Base-by-base conservation (phyloP, 306 rosid genomes). In the Inga laurina region DNA sequence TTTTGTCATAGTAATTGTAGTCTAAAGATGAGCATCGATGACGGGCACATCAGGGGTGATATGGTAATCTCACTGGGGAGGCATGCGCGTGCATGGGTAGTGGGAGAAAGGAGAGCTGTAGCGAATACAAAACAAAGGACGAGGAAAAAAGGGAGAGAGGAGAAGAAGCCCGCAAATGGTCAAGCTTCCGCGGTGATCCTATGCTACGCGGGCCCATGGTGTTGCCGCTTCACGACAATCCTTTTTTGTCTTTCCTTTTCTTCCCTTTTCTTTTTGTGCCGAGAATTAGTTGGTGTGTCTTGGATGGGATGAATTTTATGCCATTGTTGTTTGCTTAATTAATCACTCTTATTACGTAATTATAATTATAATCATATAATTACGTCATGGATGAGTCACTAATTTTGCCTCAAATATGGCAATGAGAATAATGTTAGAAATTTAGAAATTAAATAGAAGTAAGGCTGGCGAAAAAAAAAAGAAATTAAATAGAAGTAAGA, bases 131-230 rank as follows among this genome's bases (percentile, higher is more conserved):
- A 4, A 27, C 37, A 65, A 34, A 66, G 21, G 45, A 66, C 72
- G 15, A 27, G 7, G 22, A 12, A 62, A n/a, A 12, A 4, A 1
- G 10, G 0, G 41, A 7, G 44, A 3, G 21, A 65, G 43, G 5
- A 65, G 72, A 16, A 66, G 72, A 66, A 34, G 72, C 45, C 72
- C 15, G 44, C 45, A 22, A 34, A 66, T 66, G 72, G 72, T 66
- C 72, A 66, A 66, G 72, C 44, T 34, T 66, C 43, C 3, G 10
- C 22, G 15, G n/a, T 66, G 44, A 32, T 66, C 72, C 45, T 66
- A 35, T 66, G 44, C 44, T 32, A 7, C 45, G 43, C n/a, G 21
- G 72, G 72, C 72, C 72, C 72, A 16, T 5, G 44, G 12, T 66
- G 72, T 34, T 66, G 12, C 22, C 72, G n/a, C 71, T 5, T 32